Evolutionary conservation across 1,284 basidiomycete genomes (phyloP), one percentile per base, ranked within the genome.

Genomic region (Phenoliferia sp.): DNA sequence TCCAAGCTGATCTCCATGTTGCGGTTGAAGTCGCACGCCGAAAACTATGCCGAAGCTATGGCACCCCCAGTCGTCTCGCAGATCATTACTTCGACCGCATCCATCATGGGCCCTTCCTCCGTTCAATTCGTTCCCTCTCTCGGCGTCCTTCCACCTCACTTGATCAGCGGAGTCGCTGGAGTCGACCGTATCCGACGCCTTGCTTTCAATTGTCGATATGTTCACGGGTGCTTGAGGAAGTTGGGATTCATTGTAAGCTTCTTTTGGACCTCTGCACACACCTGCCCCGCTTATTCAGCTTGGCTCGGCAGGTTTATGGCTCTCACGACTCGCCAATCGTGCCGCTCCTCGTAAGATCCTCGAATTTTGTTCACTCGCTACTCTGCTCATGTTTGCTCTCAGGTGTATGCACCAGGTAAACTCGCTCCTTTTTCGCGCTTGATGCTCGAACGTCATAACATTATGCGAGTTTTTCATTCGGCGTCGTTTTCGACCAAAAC

Each of bases 221-320:
- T 99, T 62, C 88, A 89, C 70, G 86, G 85, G 10, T 95, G 89
- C 5, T 84, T 99, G 64, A 84, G 87, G 75, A 95, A 94, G 79
- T 87, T 99, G 50, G 96, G 95, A 0, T 99, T 99, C 83, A 96
- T 99, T 82, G 57, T n/a, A n/a, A n/a, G n/a, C n/a, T n/a, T n/a
- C n/a, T n/a, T n/a, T n/a, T n/a, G n/a, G n/a, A n/a, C n/a, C n/a
- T n/a, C n/a, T n/a, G n/a, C n/a, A n/a, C n/a, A n/a, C n/a, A n/a
- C n/a, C n/a, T n/a, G n/a, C n/a, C n/a, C n/a, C n/a, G n/a, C n/a
- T n/a, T n/a, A 90, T n/a, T n/a, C n/a, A n/a, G n/a, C n/a, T n/a
- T n/a, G n/a, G n/a, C n/a, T n/a, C n/a, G n/a, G n/a, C n/a, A n/a
- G n/a, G n/a, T 92, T 12, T 98, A 94, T 76, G 94, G 95, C 0